A percentile compares a stretch with the other conserved stretches of the same genome.
These are phyloP conservation scores for Acaromyces ingoldii DNA, from an alignment of 1,284 basidiomycete genomes.

Conservation along the genomic window DNA sequence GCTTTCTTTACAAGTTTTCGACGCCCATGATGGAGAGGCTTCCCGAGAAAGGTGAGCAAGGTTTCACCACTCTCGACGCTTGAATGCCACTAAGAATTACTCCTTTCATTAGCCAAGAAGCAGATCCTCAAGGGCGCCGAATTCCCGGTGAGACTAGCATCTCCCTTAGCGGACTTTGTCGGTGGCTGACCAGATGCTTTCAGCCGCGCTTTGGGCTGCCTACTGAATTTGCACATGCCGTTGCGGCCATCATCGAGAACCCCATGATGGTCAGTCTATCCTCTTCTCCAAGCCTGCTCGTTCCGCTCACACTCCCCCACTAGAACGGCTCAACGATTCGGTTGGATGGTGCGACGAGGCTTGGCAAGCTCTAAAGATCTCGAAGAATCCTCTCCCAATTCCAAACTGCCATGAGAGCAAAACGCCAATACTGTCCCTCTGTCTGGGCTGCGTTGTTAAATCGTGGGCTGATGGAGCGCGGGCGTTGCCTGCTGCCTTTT, in stretches of 20 bases:
- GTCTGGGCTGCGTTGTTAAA: too few species aligned
- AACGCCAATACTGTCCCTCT: too few species aligned
- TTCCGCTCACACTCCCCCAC: not conserved
- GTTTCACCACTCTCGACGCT: too few species aligned
- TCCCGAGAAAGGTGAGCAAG: conserved; percentile 22
- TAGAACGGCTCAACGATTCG: conserved; percentile 40
- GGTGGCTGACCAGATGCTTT: too few species aligned
- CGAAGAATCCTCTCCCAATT: not conserved
- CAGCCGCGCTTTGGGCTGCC: conserved; percentile 38
- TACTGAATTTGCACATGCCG: conserved; percentile 46
- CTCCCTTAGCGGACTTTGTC: too few species aligned
- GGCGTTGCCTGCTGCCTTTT: too few species aligned
- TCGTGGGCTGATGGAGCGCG: too few species aligned
- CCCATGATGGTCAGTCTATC: conserved; percentile 39
- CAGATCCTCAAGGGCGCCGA: conserved; percentile 17
- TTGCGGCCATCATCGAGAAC: conserved; percentile 41
- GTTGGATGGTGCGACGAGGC: conserved; percentile 43
- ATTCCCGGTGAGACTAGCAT: conserved; percentile 12
- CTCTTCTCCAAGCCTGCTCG: not conserved
- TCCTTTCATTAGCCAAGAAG: too few species aligned
- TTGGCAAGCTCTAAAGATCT: conserved; percentile 40
- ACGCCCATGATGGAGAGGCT: conserved; percentile 50
- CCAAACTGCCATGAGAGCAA: too few species aligned
- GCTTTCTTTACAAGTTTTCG: too few species aligned
- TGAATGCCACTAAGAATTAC: too few species aligned